Evolutionary conservation across 441 rosid genomes (phyloP), one percentile per base, ranked within the genome.

Genomic region (Euphorbia schlechtendalii): DNA sequence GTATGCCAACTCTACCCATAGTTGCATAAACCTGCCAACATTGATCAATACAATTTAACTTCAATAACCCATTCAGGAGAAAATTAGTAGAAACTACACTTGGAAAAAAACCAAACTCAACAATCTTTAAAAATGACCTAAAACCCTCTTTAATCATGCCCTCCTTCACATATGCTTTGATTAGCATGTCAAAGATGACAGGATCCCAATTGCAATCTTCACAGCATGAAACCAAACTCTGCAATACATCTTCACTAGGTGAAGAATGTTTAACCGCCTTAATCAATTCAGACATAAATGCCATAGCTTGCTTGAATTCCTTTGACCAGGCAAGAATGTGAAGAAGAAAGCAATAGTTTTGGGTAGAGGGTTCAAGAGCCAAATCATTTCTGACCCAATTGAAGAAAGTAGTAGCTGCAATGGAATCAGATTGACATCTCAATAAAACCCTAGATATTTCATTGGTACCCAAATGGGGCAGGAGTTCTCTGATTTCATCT

Each of bases 141-240:
- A 81, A 69, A 30, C 86, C 83, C n/a, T 77, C 83, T 75, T 78
- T 66, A 52, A 80, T 75, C 73, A 80, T 71, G 21, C 83, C 96
- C 64, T 71, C 24, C 61, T 80, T 88, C 71, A 88, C 60, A 60
- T 92, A 82, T 63, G 81, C 90, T 70, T 88, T 92, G 14, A 85
- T 75, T 24, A 92, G 88, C 81, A 90, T 76, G 77, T 90, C 98
- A 61, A 85, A 90, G 56, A 85, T 80, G 43, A 81, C 82, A 61
- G 94, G 92, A 56, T 88, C 89, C 89, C 89, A 88, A 69, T 90
- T 88, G 61, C 96, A 92, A 65, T 80, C 89, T 38, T 84, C 74
- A 66, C 81, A 78, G 66, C 82, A 76, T 36, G 71, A 66, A 71
- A 86, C 69, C 79, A 90, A 75, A 78, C 66, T 75, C 45, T 65